These are phyloP conservation scores for Eutrema salsugineum DNA, from an alignment of 441 rosid genomes.

Conservation along the genomic window DNA sequence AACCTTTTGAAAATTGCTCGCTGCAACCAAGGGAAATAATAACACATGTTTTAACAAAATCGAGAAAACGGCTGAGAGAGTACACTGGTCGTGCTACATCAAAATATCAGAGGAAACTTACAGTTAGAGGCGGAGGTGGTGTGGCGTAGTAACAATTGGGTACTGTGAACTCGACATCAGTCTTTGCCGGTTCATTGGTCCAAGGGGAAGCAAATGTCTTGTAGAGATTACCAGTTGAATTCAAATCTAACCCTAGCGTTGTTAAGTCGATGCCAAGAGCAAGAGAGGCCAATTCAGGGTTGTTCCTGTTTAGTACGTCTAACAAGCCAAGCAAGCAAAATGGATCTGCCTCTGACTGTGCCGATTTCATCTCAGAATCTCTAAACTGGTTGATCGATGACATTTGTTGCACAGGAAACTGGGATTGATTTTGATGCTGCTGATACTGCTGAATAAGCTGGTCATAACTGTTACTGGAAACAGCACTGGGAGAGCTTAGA, in stretches of 20 bases:
- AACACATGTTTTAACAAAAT: neutral
- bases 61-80: neutral
- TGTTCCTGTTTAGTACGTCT: slow-evolving; percentile 74
- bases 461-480: slow-evolving; percentile 36
- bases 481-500: slow-evolving; percentile 65
- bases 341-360: slow-evolving; percentile 77
- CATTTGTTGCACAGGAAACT: slow-evolving; percentile 74
- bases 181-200: slow-evolving; percentile 96
- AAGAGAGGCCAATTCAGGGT: slow-evolving; percentile 85
- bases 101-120: slow-evolving; percentile 35
- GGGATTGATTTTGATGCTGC: slow-evolving; percentile 35
- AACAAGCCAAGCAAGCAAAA: slow-evolving; percentile 90
- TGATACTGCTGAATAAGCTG: slow-evolving; percentile 33
- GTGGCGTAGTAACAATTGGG: slow-evolving; percentile 91
- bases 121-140: slow-evolving; percentile 74
- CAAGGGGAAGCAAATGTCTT: slow-evolving; percentile 98
- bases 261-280: slow-evolving; percentile 98
- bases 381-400: slow-evolving; percentile 81
- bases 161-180: slow-evolving; percentile 84
- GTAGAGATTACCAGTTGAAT: slow-evolving; percentile 86
- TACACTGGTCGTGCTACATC: neutral
- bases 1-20: slow-evolving; percentile 83
- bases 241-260: slow-evolving; percentile 90
- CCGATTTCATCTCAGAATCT: slow-evolving; percentile 79
- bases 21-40: slow-evolving; percentile 45